Conservation (phyloP, 2,329 filamentous ascomycete genomes). For the Cytospora leucostoma region DNA sequence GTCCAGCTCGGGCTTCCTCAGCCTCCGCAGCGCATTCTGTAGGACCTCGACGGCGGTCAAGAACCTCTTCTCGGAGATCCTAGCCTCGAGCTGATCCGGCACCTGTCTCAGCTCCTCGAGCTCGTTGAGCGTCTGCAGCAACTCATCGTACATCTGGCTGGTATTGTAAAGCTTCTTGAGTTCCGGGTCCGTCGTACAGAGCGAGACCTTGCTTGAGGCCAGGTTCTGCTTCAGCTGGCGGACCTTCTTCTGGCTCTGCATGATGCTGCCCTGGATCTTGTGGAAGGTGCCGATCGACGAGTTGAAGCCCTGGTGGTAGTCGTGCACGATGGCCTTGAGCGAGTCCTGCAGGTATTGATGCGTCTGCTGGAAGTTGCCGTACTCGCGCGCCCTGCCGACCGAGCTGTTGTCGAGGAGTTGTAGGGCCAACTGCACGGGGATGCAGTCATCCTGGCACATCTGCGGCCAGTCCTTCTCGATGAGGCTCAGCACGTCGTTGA, state of each 20-base stretch:
- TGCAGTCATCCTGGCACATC: slow-evolving; percentile 84
- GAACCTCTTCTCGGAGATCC: slow-evolving; percentile 95
- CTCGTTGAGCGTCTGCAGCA: slow-evolving; percentile 79
- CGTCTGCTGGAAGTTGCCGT: slow-evolving; percentile 79
- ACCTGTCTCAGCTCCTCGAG: slow-evolving; percentile 87
- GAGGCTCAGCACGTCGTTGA: slow-evolving; percentile 69
- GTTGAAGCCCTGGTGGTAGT: slow-evolving; percentile 99
- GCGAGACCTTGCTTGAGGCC: slow-evolving; percentile 73
- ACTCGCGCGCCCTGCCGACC: slow-evolving; percentile 85
- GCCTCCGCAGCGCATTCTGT: slow-evolving; percentile 79
- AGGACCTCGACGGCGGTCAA: slow-evolving; percentile 89
- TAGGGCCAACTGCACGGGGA: slow-evolving; percentile 91
- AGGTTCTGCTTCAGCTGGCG: slow-evolving; percentile 82
- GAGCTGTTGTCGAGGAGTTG: slow-evolving; percentile 94
- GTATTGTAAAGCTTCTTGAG: slow-evolving; percentile 85
- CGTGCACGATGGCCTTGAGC: slow-evolving; percentile 92
- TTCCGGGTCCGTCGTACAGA: slow-evolving; percentile 85
- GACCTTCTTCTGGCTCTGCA: slow-evolving; percentile 82
- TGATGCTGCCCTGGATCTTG: slow-evolving; percentile 94
- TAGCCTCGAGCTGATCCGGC: slow-evolving; percentile 88
- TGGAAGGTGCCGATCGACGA: slow-evolving; percentile 98
- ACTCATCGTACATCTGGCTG: slow-evolving; percentile 87
- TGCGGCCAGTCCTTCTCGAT: slow-evolving; percentile 90
- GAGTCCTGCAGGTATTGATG: slow-evolving; percentile 89
- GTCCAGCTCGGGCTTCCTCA: slow-evolving; percentile 86